phyloP scores from a whole-genome alignment of 768 basidiomycete species.

The Boletus reticulatus region DNA sequence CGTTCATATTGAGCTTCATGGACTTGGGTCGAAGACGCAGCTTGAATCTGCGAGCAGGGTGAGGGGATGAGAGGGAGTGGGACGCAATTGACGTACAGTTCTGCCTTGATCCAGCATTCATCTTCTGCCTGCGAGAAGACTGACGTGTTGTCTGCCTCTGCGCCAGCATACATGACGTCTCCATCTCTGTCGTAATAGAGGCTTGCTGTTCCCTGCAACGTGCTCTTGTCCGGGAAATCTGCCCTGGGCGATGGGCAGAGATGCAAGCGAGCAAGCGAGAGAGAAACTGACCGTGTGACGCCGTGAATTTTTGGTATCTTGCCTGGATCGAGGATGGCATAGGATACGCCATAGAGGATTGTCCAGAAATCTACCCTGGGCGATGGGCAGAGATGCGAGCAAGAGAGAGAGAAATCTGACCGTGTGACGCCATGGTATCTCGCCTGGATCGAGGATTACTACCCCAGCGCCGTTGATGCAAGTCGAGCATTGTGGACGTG shows the following conservation, averaged over 20 bases:
- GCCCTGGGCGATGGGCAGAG: conserved; percentile 15
- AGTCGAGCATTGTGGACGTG: too few species aligned
- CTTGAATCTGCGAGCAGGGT: conserved; percentile 56
- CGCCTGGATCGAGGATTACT: conserved; percentile 79
- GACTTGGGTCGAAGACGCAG: conserved; percentile 72
- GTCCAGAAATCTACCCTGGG: conserved; percentile 58
- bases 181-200: conserved; percentile 72
- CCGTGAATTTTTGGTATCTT: conserved; percentile 79
- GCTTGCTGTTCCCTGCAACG: conserved; percentile 78
- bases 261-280: not conserved
- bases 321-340: conserved; percentile 73
- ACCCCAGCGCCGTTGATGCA: too few species aligned
- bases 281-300: conserved; percentile 59
- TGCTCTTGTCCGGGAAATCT: conserved; percentile 87
- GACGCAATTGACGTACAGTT: conserved; percentile 51
- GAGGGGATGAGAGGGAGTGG: not conserved
- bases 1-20: conserved; percentile 83
- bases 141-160: conserved; percentile 67
- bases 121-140: conserved; percentile 68
- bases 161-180: conserved; percentile 67
- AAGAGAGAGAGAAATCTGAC: conserved; percentile 34
- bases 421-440: conserved; percentile 79
- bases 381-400: conserved; percentile 7
- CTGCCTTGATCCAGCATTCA: conserved; percentile 72
- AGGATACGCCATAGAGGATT: too few species aligned